These are phyloP conservation scores for Ustilago tritici DNA, from an alignment of 1,284 basidiomycete species.

Conservation along the genomic window DNA sequence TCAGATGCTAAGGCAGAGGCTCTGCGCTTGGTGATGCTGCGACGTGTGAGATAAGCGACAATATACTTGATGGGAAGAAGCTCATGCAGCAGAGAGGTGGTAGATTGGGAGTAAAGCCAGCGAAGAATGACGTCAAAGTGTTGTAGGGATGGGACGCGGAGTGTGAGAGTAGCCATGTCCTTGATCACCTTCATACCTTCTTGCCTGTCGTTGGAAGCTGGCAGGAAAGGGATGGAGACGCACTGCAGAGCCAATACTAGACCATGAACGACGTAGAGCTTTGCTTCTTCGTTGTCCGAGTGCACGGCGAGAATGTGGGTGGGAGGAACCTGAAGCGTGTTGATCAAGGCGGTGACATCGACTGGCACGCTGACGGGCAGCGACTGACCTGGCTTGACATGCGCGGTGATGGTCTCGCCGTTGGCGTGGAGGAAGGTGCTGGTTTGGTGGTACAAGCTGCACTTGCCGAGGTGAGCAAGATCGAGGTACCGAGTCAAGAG, in stretches of 20 bases:
- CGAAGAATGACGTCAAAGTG: slow-evolving; percentile 39
- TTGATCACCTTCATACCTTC: slow-evolving; percentile 12
- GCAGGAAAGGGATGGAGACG: slow-evolving; percentile 47
- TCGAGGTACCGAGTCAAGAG: slow-evolving; percentile 36
- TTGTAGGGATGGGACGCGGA: slow-evolving; percentile 29
- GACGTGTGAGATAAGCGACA: slow-evolving; percentile 22
- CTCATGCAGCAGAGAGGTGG: slow-evolving; percentile 39
- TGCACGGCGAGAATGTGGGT: slow-evolving; percentile 47
- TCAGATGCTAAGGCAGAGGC: background rate
- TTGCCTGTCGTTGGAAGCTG: slow-evolving; percentile 8
- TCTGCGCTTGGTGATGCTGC: slow-evolving; percentile 13
- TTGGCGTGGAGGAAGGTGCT: slow-evolving; percentile 33
- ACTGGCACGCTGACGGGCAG: slow-evolving; percentile 26
- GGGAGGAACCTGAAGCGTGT: slow-evolving; percentile 20
- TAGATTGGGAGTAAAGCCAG: slow-evolving; percentile 44
- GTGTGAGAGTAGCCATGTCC: slow-evolving; percentile 28
- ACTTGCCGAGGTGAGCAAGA: slow-evolving; percentile 30
- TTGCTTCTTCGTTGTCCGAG: slow-evolving; percentile 26
- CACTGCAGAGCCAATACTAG: slow-evolving; percentile 48
- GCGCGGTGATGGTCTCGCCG: slow-evolving; percentile 6
- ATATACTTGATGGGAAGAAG: slow-evolving; percentile 45
- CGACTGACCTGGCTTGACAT: slow-evolving; percentile 18
- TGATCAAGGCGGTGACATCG: slow-evolving; percentile 22
- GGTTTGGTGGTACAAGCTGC: slow-evolving; percentile 44
- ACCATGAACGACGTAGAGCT: slow-evolving; percentile 38